Conservation (phyloP, 2,329 filamentous ascomycete species). For the Phyllosticta ampelicida region DNA sequence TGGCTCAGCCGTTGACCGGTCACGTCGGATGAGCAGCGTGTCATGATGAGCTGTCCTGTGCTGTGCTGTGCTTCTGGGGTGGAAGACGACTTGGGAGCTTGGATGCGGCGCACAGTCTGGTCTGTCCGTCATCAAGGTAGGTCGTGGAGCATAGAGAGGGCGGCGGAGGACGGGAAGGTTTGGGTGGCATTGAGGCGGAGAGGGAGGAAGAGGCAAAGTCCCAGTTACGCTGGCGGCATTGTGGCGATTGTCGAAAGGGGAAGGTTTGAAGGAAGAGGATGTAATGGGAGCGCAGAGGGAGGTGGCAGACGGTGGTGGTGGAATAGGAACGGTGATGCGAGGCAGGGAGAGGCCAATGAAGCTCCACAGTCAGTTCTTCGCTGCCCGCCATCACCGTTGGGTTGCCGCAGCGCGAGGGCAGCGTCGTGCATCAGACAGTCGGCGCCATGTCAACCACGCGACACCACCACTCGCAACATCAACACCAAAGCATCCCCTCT, state of each 20-base stretch:
- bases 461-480: background rate
- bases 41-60: no score
- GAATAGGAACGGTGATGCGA: background rate
- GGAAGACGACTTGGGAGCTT: no score
- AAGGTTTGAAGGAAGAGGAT: background rate
- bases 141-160: background rate
- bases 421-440: no score
- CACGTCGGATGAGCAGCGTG: no score
- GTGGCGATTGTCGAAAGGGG: background rate
- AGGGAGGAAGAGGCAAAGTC: background rate
- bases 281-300: background rate
- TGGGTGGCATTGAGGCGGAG: background rate
- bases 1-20: no score
- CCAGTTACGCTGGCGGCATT: background rate
- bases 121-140: background rate
- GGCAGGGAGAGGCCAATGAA: background rate
- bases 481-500: background rate
- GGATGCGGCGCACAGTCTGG: background rate
- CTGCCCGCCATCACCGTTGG: background rate
- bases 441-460: background rate
- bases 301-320: background rate
- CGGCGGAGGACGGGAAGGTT: no score
- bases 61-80: no score
- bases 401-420: no score
- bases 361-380: background rate